These are phyloP conservation scores for Anastatica hierochuntica DNA, from an alignment of 345 rosid genomes.

Conservation along the genomic window DNA sequence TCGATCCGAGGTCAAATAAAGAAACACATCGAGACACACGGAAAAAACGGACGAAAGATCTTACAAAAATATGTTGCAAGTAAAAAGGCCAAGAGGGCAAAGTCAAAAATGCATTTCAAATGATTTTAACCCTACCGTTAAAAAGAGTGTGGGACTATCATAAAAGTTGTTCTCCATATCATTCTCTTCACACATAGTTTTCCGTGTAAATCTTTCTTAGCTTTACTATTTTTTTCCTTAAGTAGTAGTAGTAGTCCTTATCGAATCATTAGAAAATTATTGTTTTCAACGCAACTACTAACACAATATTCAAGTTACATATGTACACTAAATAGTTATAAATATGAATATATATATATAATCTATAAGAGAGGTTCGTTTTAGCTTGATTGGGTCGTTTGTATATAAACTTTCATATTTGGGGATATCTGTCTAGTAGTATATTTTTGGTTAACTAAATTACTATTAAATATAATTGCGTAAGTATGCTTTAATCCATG, in stretches of 20 bases:
- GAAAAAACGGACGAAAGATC: too few species aligned
- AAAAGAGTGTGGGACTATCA: slow-evolving; percentile 4
- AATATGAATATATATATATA: too few species aligned
- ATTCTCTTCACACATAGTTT: slow-evolving; percentile 22
- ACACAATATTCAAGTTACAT: not conserved
- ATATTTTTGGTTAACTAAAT: too few species aligned
- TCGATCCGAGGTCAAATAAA: too few species aligned
- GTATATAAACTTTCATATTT: too few species aligned
- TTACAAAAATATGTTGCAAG: too few species aligned
- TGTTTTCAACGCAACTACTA: not conserved
- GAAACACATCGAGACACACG: too few species aligned
- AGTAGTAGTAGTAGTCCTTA: not conserved
- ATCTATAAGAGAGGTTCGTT: too few species aligned
- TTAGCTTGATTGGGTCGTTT: too few species aligned
- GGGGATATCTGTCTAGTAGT: too few species aligned
- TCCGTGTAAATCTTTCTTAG: slow-evolving; percentile 21
- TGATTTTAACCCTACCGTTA: slow-evolving; percentile 16
- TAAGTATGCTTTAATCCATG: slow-evolving; percentile 4
- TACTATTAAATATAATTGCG: not conserved
- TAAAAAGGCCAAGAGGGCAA: not conserved
- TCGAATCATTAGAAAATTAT: slow-evolving; percentile 10
- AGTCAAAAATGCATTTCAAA: slow-evolving; percentile 22
- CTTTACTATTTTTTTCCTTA: slow-evolving; percentile 2
- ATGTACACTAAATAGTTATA: too few species aligned
- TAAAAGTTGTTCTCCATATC: slow-evolving; percentile 3